These are phyloP conservation scores for Elsinoe australis DNA, from an alignment of 2,329 filamentous ascomycete species.

Conservation along the genomic window DNA sequence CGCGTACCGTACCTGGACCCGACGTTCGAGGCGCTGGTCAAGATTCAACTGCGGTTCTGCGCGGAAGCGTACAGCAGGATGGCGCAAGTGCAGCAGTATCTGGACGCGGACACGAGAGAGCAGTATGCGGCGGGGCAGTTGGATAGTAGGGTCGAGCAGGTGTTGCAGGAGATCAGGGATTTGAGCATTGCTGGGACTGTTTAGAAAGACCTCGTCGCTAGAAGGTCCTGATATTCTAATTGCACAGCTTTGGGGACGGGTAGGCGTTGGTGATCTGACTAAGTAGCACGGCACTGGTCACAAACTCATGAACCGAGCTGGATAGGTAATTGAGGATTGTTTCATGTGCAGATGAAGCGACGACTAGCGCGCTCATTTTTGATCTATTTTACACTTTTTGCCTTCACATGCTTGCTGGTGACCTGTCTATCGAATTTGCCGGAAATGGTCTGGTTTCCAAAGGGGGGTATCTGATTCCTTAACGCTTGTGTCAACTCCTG, in stretches of 20 bases:
- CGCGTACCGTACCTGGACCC: constrained; percentile 96
- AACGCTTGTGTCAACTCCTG: background rate
- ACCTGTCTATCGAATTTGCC: background rate
- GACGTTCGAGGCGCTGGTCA: constrained; percentile 93
- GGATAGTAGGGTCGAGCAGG: constrained; percentile 86
- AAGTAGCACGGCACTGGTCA: background rate
- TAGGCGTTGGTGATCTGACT: background rate
- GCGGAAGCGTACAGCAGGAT: constrained; percentile 95
- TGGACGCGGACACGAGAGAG: constrained; percentile 90
- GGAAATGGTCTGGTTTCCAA: background rate
- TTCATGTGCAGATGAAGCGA: constrained; percentile 14
- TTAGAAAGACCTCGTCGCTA: background rate
- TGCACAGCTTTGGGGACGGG: background rate
- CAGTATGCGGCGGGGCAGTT: constrained; percentile 91
- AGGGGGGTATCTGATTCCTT: background rate
- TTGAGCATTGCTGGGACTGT: constrained; percentile 81
- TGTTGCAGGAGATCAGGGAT: constrained; percentile 92
- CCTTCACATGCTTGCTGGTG: background rate
- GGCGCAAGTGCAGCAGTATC: constrained; percentile 98
- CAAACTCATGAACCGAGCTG: background rate
- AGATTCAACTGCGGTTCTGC: constrained; percentile 96
- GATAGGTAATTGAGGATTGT: constrained; percentile 1
- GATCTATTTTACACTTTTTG: constrained; percentile 12
- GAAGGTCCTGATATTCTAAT: background rate
- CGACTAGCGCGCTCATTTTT: constrained; percentile 6